Evolutionary conservation across 108 stramenopile species (phyloP).

Genomic region (Nitzschia sp.): DNA sequence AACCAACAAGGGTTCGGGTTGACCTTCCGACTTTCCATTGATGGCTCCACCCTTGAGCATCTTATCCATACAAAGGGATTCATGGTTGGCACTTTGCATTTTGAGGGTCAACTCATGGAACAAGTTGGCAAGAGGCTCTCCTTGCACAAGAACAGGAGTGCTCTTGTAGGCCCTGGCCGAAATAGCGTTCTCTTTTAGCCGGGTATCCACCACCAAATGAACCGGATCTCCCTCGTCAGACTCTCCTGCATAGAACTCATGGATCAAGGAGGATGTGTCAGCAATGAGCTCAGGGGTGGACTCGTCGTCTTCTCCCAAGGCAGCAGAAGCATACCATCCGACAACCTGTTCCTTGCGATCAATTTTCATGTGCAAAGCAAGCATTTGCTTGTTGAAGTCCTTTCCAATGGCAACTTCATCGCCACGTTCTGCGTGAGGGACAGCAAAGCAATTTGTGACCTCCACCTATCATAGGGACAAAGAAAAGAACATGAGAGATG

Average conservation of each 20-base stretch:
- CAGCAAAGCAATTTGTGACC: slow-evolving; percentile 94
- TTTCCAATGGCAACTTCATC: slow-evolving; percentile 95
- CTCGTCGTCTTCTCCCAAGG: slow-evolving; percentile 34
- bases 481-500: neutral
- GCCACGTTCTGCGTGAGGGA: slow-evolving; percentile 90
- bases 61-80: slow-evolving; percentile 85
- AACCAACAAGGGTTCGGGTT: slow-evolving; percentile 42
- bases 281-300: slow-evolving; percentile 58
- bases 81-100: slow-evolving; percentile 74
- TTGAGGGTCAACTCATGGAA: slow-evolving; percentile 86
- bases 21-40: slow-evolving; percentile 20
- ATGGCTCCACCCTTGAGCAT: slow-evolving; percentile 52
- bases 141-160: slow-evolving; percentile 70
- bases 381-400: slow-evolving; percentile 91
- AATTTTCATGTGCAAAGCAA: slow-evolving; percentile 67
- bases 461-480: slow-evolving; percentile 55
- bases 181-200: slow-evolving; percentile 67
- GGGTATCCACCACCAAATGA: slow-evolving; percentile 87
- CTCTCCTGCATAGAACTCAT: slow-evolving; percentile 94
- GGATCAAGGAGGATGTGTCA: slow-evolving; percentile 92
- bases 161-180: slow-evolving; percentile 75
- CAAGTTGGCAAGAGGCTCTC: slow-evolving; percentile 83
- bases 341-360: slow-evolving; percentile 91
- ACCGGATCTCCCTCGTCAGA: slow-evolving; percentile 86
- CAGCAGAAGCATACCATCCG: slow-evolving; percentile 94